Evolutionary conservation across 2,329 filamentous ascomycete species (phyloP).

Genomic region (Kalmusia sp.): DNA sequence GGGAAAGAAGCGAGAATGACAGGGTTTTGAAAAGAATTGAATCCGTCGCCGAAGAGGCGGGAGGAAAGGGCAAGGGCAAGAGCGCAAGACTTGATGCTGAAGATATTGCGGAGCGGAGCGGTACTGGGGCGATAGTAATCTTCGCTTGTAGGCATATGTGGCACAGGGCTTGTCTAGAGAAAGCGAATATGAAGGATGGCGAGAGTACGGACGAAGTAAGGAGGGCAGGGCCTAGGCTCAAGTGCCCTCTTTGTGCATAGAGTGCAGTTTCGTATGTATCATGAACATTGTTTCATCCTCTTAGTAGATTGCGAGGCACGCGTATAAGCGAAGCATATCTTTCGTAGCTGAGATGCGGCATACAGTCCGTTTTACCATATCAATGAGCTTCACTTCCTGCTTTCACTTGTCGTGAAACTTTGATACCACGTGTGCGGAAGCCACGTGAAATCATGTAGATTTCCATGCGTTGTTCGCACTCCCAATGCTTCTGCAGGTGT

Average conservation of each 20-base stretch:
- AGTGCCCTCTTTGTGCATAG: slow-evolving; percentile 39
- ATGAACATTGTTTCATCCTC: no score
- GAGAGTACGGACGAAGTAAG: not conserved
- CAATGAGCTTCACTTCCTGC: no score
- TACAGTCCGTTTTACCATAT: no score
- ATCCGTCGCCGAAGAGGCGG: slow-evolving; percentile 41
- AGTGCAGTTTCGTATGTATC: not conserved
- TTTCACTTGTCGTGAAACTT: no score
- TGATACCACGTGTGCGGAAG: no score
- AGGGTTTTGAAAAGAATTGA: slow-evolving; percentile 45
- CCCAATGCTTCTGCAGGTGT: no score
- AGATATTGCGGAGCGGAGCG: slow-evolving; percentile 49
- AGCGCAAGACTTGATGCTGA: slow-evolving; percentile 48
- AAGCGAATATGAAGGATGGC: slow-evolving; percentile 8
- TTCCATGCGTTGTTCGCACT: no score
- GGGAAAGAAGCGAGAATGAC: slow-evolving; percentile 67
- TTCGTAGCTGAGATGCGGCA: no score
- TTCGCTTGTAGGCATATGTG: slow-evolving; percentile 52
- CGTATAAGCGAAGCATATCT: no score
- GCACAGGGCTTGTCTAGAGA: slow-evolving; percentile 46
- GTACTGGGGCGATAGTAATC: slow-evolving; percentile 43
- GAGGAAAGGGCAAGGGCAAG: slow-evolving; percentile 54
- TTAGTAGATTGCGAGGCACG: no score
- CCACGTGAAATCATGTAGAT: no score
- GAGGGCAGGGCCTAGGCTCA: slow-evolving; percentile 21